Percentiles rank a stretch among this genome's conserved stretches.
These are phyloP conservation scores for Aspergillus ustus DNA, from an alignment of 2,329 filamentous ascomycete species.

Conservation along the genomic window DNA sequence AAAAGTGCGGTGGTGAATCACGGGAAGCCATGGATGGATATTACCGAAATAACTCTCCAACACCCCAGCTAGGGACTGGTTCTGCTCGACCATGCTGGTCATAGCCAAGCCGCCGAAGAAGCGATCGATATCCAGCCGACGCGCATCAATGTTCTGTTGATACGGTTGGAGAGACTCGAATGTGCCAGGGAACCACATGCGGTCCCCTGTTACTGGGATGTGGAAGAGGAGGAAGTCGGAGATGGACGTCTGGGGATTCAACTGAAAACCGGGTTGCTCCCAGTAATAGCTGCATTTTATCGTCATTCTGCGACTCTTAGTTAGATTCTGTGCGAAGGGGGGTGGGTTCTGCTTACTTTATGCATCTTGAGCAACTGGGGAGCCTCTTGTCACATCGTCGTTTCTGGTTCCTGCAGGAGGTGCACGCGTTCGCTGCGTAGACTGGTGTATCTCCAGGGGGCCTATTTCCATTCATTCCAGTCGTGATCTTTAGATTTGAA, in stretches of 20 bases:
- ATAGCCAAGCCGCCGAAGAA: background rate
- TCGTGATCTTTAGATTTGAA: background rate
- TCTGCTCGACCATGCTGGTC: background rate
- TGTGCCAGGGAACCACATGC: constrained; percentile 3
- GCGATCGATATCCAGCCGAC: constrained; percentile 1
- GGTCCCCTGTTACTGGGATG: background rate
- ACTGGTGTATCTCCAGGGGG: background rate
- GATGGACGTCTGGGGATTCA: background rate
- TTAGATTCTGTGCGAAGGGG: too few relatives aligned
- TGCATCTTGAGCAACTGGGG: constrained; percentile 6
- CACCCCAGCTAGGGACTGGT: background rate
- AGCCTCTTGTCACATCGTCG: constrained; percentile 9
- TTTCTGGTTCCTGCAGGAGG: constrained; percentile 2
- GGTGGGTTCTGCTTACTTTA: background rate
- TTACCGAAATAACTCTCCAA: background rate
- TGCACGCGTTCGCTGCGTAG: constrained; percentile 1
- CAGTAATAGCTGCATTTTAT: background rate
- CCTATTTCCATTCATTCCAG: background rate
- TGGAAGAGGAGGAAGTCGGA: constrained; percentile 8
- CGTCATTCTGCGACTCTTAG: background rate
- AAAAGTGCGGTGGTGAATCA: constrained; percentile 6
- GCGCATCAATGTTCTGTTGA: background rate
- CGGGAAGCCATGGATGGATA: constrained; percentile 16
- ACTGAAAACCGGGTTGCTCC: background rate
- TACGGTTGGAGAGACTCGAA: constrained; percentile 1